Base-by-base conservation (phyloP, 2,329 filamentous ascomycete species). In the Arthroderma sp. region DNA sequence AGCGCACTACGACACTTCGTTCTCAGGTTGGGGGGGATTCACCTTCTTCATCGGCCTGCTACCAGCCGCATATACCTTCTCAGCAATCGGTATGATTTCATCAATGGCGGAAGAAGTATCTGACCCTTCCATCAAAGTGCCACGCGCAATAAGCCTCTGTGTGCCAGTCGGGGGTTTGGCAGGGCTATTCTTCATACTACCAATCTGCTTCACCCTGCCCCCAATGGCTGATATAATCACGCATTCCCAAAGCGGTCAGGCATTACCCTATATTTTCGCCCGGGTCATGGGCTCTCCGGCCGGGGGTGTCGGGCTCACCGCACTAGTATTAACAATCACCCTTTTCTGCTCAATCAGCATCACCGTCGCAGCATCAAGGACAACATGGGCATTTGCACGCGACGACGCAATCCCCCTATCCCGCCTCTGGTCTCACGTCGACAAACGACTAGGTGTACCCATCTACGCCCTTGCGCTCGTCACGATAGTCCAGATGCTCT, bases 11-110 rank as follows among this genome's bases (percentile, higher is more conserved):
- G 43, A 48, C 39, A 46, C 43, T 9, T 43, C 43, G 3, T 43
- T 48, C 31, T 33, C 47, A 6, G 47, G 47, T n/a, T 48, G 75
- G 0, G 71, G 70, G 2, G 63, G 61, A 9, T 79, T 80, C 53
- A 74, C 72, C 0, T 79, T 80, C 58, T 78, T 77, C 59, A 78
- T 81, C 48, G 76, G 77, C 22, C 66, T 79, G 6, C 61, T 80
- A 2, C 77, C 75, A 1, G 67, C 73, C 0, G 73, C 74, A 5
- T 78, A 77, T 52, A 73, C 69, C 49, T 77, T 78, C 52, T 72
- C 71, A 1, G 76, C 75, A 2, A 66, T 80, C 27, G 77, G 76
- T 2, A 79, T 80, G 76, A 73, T 79, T 44, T 69, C 73, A 0
- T 71, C 72, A 6, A 80, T 79, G 76, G 74, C 74, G 1, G 75